Conservation (phyloP, 352 stramenopile genomes). For the Phytophthora tentaculata region DNA sequence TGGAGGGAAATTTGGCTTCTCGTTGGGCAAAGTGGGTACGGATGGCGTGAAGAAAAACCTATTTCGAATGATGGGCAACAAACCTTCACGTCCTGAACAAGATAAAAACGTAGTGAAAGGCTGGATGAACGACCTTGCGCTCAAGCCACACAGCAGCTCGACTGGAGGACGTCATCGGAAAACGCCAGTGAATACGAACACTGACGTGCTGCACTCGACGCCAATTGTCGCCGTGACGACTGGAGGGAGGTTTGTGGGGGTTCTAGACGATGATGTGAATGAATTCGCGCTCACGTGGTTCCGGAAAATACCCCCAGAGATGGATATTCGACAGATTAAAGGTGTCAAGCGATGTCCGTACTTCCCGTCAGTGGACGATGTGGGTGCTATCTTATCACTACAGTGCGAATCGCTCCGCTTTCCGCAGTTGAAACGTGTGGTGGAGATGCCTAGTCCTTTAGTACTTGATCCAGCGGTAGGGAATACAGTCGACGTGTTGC, state of each 20-base stretch:
- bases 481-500: constrained; percentile 73
- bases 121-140: constrained; percentile 65
- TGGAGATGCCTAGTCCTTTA: constrained; percentile 57
- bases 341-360: constrained; percentile 61
- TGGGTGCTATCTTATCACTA: constrained; percentile 58
- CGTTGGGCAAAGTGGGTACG: constrained; percentile 64
- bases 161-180: constrained; percentile 37
- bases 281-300: constrained; percentile 80
- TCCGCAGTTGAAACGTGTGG: constrained; percentile 54
- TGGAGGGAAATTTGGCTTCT: constrained; percentile 54
- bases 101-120: constrained; percentile 59
- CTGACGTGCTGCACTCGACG: constrained; percentile 52
- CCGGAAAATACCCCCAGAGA: constrained; percentile 50
- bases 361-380: constrained; percentile 76
- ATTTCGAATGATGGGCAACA: constrained; percentile 75
- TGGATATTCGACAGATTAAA: constrained; percentile 76
- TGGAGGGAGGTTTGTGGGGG: constrained; percentile 54
- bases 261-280: constrained; percentile 63
- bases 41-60: constrained; percentile 78
- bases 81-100: constrained; percentile 56
- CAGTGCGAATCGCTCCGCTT: constrained; percentile 77
- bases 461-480: constrained; percentile 67
- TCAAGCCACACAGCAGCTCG: constrained; percentile 51
- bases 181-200: constrained; percentile 20
- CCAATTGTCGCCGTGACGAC: constrained; percentile 61